Base-by-base conservation (phyloP, 495 filamentous ascomycete genomes). In the Neurospora intermedia region DNA sequence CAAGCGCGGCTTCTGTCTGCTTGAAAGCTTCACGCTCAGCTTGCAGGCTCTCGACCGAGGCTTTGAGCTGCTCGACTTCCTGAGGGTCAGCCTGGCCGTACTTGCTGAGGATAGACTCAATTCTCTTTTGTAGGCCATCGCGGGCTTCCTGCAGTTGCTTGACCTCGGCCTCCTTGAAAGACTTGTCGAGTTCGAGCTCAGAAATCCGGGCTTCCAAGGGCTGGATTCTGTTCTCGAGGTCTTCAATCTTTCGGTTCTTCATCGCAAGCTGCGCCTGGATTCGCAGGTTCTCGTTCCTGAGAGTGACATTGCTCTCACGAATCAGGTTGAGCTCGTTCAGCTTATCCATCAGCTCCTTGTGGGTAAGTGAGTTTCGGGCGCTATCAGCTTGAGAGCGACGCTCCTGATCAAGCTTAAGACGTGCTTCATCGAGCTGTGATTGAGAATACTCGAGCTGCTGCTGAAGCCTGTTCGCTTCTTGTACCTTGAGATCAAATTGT, bases 61-160 rank as follows among this genome's bases (percentile, higher is more conserved):
- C 88, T 80, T 94, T 97, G 71, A 98, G 84, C 73, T 88, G 88
- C 77, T 98, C 94, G 73, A 97, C 87, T 76, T 97, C 94, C 1
- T 92, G 92, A 18, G 95, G 96, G 78, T 99, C 96, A 38, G 96
- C 90, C 69, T 96, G 92, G 75, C 97, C 94, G 79, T 98, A 97
- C 77, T 97, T 98, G 75, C 93, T 92, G 27, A 99, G 88, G 69
- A 98, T 97, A 73, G 96, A 92, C 77, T 98, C 94, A 15, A 93
- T 93, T 23, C 96, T 90, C 82, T 97, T 93, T 78, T 96, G 94
- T 89, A 94, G 97, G 39, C 90, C 89, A 77, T 98, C 95, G 6
- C 94, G 89, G 78, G 97, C 94, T 73, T 93, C 90, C 73, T 95
- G 90, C 23, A 97, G 83, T 46, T 97, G 86, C 74, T 90, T 91